A percentile compares a stretch with the other conserved stretches of the same genome.
Evolutionary conservation across 345 rosid genomes (phyloP).

Genomic region (Rhodomyrtus tomentosa): DNA sequence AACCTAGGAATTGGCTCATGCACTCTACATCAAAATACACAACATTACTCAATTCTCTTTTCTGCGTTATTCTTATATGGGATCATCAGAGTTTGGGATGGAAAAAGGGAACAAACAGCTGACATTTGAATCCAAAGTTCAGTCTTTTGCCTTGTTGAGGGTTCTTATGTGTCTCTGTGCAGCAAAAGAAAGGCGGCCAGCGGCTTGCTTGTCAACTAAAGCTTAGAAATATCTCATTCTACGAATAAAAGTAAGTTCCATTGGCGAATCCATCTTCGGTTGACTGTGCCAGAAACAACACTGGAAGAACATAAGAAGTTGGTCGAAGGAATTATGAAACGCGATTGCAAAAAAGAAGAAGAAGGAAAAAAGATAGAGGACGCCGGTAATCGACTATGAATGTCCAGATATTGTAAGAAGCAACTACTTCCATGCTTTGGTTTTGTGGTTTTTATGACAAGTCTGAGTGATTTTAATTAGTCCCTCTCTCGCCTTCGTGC

Average conservation of each 20-base stretch:
- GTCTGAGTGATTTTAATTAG: not conserved
- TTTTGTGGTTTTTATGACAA: not conserved
- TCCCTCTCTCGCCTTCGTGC: not conserved
- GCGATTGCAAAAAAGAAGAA: conserved; percentile 44
- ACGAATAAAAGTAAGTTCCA: not conserved
- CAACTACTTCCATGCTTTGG: not conserved
- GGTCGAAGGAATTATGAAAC: conserved; percentile 55
- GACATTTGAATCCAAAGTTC: not conserved
- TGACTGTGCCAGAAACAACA: conserved; percentile 62
- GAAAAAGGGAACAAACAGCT: not conserved
- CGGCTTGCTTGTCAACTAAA: not conserved
- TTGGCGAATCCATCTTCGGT: not conserved
- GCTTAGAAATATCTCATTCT: not conserved
- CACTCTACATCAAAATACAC: too few relatives aligned
- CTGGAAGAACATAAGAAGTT: conserved; percentile 67
- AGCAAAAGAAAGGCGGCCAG: not conserved
- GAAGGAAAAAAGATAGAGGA: conserved; percentile 61
- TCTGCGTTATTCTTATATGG: too few relatives aligned
- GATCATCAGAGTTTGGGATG: not conserved
- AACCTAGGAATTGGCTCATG: too few relatives aligned
- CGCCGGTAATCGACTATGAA: conserved; percentile 74
- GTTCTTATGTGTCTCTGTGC: not conserved
- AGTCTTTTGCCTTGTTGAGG: not conserved
- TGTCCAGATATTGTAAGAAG: conserved; percentile 84
- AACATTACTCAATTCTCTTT: too few relatives aligned